These are phyloP conservation scores for Scedosporium apiospermum DNA, from an alignment of 2,329 filamentous ascomycete genomes.

Conservation along the genomic window DNA sequence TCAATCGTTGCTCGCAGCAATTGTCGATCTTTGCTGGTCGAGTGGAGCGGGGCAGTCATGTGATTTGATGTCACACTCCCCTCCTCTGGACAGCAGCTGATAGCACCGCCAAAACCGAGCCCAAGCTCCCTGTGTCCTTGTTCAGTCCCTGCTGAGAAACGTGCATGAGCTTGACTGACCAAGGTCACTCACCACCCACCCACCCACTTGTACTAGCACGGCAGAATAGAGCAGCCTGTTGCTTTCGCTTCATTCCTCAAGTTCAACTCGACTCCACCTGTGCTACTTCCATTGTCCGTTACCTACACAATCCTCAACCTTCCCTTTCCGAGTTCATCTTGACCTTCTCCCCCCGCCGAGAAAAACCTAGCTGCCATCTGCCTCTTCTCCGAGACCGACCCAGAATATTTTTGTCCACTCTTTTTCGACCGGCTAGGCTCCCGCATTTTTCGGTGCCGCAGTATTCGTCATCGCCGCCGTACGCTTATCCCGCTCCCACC, in stretches of 20 bases:
- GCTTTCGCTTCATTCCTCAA: neutral
- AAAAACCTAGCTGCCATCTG: neutral
- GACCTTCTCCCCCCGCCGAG: neutral
- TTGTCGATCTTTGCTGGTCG: neutral
- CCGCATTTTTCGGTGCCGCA: neutral
- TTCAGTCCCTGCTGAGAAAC: neutral
- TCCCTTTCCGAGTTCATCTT: neutral
- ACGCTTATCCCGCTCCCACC: neutral
- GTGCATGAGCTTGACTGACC: neutral
- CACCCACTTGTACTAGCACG: neutral
- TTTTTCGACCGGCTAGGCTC: neutral
- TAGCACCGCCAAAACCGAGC: constrained; percentile 2
- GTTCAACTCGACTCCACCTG: neutral
- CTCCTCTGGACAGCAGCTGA: constrained; percentile 6
- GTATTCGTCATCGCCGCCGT: neutral
- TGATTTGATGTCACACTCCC: constrained; percentile 32
- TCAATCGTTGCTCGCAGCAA: too few species aligned
- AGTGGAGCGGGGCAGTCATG: constrained; percentile 22
- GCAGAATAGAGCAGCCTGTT: neutral
- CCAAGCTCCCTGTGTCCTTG: constrained; percentile 6
- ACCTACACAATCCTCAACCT: neutral
- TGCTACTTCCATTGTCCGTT: neutral
- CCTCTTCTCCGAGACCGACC: neutral
- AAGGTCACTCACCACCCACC: neutral
- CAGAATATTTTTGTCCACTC: neutral